Conservation (phyloP, 1,284 basidiomycete genomes). For the Leccinum griseonigrum region DNA sequence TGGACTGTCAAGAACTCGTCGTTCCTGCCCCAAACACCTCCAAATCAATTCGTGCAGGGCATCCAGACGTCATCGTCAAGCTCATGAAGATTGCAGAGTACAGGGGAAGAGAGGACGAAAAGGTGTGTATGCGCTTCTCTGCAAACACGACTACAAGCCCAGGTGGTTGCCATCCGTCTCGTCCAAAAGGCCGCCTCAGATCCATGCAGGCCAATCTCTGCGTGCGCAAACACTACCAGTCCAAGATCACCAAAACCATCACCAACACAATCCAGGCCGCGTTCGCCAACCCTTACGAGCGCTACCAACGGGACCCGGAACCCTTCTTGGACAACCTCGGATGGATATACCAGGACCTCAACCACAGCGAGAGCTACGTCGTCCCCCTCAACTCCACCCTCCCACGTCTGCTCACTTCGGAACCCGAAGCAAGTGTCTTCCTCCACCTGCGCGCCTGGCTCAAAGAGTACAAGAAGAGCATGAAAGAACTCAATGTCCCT, state of each 20-base stretch:
- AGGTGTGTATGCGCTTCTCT: constrained; percentile 47
- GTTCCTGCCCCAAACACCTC: constrained; percentile 90
- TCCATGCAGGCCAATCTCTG: constrained; percentile 92
- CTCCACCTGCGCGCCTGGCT: constrained; percentile 90
- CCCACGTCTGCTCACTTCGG: constrained; percentile 35
- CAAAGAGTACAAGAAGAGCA: constrained; percentile 92
- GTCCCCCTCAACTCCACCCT: constrained; percentile 41
- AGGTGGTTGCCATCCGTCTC: constrained; percentile 91
- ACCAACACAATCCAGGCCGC: constrained; percentile 72
- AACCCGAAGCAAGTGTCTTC: constrained; percentile 85
- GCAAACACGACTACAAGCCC: neutral
- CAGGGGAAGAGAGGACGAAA: constrained; percentile 93
- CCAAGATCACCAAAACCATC: constrained; percentile 85
- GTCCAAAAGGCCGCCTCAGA: constrained; percentile 90
- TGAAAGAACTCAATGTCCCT: constrained; percentile 90
- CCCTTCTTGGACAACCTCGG: constrained; percentile 77
- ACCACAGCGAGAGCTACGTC: constrained; percentile 85
- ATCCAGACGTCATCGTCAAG: constrained; percentile 85
- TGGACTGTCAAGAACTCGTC: constrained; percentile 71
- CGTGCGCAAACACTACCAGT: constrained; percentile 94
- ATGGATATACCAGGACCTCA: constrained; percentile 96
- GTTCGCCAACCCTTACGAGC: constrained; percentile 72
- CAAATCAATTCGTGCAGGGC: constrained; percentile 81
- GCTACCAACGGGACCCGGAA: constrained; percentile 62
- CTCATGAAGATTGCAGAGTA: constrained; percentile 93